Evolutionary conservation across 2,329 filamentous ascomycete species (phyloP).

Genomic region (Sporothrix schenckii): DNA sequence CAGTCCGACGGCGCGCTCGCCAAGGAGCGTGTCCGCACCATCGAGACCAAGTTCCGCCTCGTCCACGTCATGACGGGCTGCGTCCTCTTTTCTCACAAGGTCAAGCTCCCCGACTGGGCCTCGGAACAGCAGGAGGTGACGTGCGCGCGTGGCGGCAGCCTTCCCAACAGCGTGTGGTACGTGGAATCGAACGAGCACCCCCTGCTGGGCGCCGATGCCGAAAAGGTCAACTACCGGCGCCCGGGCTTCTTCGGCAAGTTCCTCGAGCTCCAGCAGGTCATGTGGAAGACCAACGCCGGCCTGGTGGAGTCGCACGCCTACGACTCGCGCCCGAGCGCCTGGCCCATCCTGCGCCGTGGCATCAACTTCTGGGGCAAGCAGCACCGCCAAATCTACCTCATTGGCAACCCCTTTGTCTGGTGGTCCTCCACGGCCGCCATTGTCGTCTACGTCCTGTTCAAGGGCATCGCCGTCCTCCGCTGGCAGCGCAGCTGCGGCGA

Average conservation of each 20-base stretch:
- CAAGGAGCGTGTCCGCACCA: conserved; percentile 85
- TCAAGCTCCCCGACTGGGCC: conserved; percentile 97
- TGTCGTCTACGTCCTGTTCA: conserved; percentile 77
- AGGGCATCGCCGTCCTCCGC: conserved; percentile 80
- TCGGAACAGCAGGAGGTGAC: conserved; percentile 99
- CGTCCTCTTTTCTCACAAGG: conserved; percentile 95
- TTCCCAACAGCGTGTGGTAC: conserved; percentile 98
- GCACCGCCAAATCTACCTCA: conserved; percentile 91
- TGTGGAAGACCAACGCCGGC: conserved; percentile 98
- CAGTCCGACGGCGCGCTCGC: conserved; percentile 77
- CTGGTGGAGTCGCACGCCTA: conserved; percentile 95
- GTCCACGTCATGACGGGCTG: conserved; percentile 97
- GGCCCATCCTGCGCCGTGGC: conserved; percentile 87
- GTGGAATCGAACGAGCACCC: conserved; percentile 89
- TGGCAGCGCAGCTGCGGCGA: conserved; percentile 95
- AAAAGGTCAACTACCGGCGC: conserved; percentile 94
- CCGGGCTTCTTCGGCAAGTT: conserved; percentile 98
- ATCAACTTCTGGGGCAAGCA: conserved; percentile 99
- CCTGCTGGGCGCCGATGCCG: conserved; percentile 70
- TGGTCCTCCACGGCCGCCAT: conserved; percentile 83
- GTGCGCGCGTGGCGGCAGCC: conserved; percentile 84
- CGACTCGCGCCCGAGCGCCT: conserved; percentile 92
- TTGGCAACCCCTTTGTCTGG: conserved; percentile 95
- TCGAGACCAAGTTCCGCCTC: conserved; percentile 94
- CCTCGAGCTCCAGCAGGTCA: conserved; percentile 94